Evolutionary conservation across 257 asterid species (phyloP).

Genomic region (Solanum pinnatisectum): DNA sequence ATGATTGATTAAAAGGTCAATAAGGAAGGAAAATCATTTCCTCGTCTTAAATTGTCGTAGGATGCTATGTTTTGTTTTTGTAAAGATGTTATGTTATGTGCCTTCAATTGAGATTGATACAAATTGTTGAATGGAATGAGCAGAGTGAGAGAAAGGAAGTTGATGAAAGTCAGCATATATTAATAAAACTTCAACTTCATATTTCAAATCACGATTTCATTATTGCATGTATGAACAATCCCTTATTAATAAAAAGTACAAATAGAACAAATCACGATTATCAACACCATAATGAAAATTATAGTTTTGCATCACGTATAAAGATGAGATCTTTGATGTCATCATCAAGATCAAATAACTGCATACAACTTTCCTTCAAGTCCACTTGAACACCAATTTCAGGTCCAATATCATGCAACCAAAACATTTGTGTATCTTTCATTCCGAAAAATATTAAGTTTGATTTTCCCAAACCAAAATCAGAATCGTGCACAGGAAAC

Average conservation of each 20-base stretch:
- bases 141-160: too few species aligned
- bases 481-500: neutral
- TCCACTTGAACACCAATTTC: neutral
- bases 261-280: neutral
- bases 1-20: too few species aligned
- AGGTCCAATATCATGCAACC: neutral
- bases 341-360: neutral
- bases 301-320: neutral
- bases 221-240: neutral
- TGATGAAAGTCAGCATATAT: too few species aligned
- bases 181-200: too few species aligned
- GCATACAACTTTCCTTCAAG: neutral
- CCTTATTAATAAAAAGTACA: neutral
- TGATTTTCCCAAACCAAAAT: slow-evolving; percentile 8
- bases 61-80: too few species aligned
- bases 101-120: too few species aligned
- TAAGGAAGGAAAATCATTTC: too few species aligned
- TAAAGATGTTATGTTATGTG: too few species aligned
- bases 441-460: neutral
- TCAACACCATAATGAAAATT: neutral
- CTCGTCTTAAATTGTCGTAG: too few species aligned
- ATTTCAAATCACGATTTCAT: neutral
- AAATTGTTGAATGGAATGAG: too few species aligned
- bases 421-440: neutral
- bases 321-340: neutral